phyloP scores from a whole-genome alignment of 2,329 filamentous ascomycete genomes.

The Aspergillus arachidicola region DNA sequence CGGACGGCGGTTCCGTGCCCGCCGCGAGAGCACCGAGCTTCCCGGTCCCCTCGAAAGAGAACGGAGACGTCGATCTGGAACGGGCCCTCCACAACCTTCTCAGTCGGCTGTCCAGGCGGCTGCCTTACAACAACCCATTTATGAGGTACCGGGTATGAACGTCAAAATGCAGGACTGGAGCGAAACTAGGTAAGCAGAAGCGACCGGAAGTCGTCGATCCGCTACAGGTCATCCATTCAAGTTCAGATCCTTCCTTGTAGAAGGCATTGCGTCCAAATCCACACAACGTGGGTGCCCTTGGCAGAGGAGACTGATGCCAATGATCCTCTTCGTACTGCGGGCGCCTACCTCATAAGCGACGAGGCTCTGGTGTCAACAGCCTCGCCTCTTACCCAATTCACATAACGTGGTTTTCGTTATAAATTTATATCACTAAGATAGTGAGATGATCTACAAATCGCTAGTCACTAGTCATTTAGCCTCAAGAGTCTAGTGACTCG shows the following conservation, averaged over 20 bases:
- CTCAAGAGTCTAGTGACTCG: conserved; percentile 4
- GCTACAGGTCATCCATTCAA: not conserved
- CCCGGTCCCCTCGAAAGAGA: conserved; percentile 57
- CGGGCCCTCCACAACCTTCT: conserved; percentile 54
- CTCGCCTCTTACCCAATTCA: conserved; percentile 7
- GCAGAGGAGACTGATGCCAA: not conserved
- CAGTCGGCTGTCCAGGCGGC: conserved; percentile 39
- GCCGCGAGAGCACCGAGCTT: conserved; percentile 44
- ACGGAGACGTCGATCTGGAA: conserved; percentile 63
- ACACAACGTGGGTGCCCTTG: not conserved
- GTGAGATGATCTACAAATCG: conserved; percentile 28
- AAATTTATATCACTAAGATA: conserved; percentile 21
- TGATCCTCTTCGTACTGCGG: not conserved
- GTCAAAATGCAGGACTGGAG: conserved; percentile 43
- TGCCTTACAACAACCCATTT: conserved; percentile 36
- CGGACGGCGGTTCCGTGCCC: conserved; percentile 61
- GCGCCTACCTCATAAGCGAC: not conserved
- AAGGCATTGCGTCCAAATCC: not conserved
- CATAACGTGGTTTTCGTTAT: conserved; percentile 13
- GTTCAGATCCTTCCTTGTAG: not conserved
- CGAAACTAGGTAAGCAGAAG: conserved; percentile 30
- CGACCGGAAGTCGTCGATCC: not conserved
- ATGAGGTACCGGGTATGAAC: conserved; percentile 31
- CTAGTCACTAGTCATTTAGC: conserved; percentile 15
- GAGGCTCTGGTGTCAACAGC: conserved; percentile 6